A percentile compares a stretch with the other conserved stretches of the same genome.
Evolutionary conservation across 257 asterid genomes (phyloP).

Genomic region (Anisodus acutangulus): DNA sequence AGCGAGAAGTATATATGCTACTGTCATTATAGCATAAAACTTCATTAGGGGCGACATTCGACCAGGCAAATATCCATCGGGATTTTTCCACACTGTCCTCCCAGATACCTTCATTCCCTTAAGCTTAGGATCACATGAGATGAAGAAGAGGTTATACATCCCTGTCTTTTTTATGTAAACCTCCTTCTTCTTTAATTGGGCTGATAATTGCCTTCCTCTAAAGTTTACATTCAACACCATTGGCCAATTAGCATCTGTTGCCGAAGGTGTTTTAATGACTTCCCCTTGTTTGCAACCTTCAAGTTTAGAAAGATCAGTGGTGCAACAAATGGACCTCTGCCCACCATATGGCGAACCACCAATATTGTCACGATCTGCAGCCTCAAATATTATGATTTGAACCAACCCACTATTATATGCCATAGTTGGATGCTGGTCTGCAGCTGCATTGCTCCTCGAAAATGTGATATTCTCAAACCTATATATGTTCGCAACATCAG

Average conservation of each 20-base stretch:
- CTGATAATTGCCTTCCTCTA: slow-evolving; percentile 64
- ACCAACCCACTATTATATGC: slow-evolving; percentile 76
- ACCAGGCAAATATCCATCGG: slow-evolving; percentile 95
- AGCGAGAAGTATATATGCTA: slow-evolving; percentile 71
- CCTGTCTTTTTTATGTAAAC: slow-evolving; percentile 73
- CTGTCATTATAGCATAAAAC: slow-evolving; percentile 73
- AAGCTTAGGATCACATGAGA: slow-evolving; percentile 88
- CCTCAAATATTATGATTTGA: slow-evolving; percentile 87
- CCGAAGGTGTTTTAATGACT: slow-evolving; percentile 74
- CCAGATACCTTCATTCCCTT: slow-evolving; percentile 85
- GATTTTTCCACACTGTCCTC: slow-evolving; percentile 90
- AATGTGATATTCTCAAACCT: slow-evolving; percentile 94
- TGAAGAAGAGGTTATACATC: slow-evolving; percentile 96
- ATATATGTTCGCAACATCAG: slow-evolving; percentile 37
- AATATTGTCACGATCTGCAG: slow-evolving; percentile 83
- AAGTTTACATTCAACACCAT: slow-evolving; percentile 64
- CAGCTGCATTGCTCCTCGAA: slow-evolving; percentile 79
- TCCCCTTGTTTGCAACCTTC: slow-evolving; percentile 96
- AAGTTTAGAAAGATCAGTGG: slow-evolving; percentile 90
- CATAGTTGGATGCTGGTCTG: slow-evolving; percentile 60
- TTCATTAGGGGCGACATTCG: slow-evolving; percentile 96
- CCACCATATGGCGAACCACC: slow-evolving; percentile 99
- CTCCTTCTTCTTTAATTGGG: slow-evolving; percentile 72
- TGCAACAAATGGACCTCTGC: slow-evolving; percentile 96
- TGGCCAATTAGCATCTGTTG: slow-evolving; percentile 75